Percentiles rank a stretch among this genome's conserved stretches.
Evolutionary conservation across 2,329 filamentous ascomycete species (phyloP).

Genomic region (Sclerotinia borealis): DNA sequence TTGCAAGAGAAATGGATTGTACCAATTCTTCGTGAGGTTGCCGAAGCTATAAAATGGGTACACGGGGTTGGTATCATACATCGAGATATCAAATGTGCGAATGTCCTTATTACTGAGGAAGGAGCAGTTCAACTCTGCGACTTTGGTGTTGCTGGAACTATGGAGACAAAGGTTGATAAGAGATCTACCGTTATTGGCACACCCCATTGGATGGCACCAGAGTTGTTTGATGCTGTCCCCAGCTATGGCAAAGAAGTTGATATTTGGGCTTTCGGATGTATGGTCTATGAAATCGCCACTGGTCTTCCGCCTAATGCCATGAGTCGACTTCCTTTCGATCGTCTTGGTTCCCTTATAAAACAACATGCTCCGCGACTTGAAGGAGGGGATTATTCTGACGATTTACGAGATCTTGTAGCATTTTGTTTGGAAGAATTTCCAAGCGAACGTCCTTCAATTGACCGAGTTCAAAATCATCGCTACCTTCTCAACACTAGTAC

Average conservation of each 20-base stretch:
- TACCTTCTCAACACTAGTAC: constrained; percentile 60
- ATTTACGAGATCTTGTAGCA: constrained; percentile 63
- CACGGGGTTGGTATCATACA: constrained; percentile 65
- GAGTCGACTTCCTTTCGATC: constrained; percentile 42
- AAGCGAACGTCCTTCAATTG: constrained; percentile 60
- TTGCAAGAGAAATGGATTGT: constrained; percentile 67
- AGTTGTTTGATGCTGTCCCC: constrained; percentile 59
- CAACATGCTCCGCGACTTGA: constrained; percentile 62
- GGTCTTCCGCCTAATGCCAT: constrained; percentile 66
- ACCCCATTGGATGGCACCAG: constrained; percentile 81
- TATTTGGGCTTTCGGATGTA: constrained; percentile 80
- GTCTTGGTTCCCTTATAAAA: constrained; percentile 51
- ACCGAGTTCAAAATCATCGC: constrained; percentile 61
- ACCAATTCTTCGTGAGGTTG: constrained; percentile 59
- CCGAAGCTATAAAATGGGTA: constrained; percentile 61
- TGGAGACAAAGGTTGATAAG: constrained; percentile 71
- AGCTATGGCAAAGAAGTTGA: constrained; percentile 69
- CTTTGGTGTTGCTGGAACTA: constrained; percentile 74
- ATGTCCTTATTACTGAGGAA: constrained; percentile 71
- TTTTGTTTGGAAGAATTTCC: constrained; percentile 68
- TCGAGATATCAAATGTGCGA: constrained; percentile 69
- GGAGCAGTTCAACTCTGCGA: constrained; percentile 77
- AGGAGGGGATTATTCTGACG: constrained; percentile 63
- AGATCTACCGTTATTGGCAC: constrained; percentile 77
- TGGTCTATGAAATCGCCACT: constrained; percentile 75